Evolutionary conservation across 2,329 filamentous ascomycete genomes (phyloP), one percentile per base, ranked within the genome.

Genomic region (Daldinia sp.): DNA sequence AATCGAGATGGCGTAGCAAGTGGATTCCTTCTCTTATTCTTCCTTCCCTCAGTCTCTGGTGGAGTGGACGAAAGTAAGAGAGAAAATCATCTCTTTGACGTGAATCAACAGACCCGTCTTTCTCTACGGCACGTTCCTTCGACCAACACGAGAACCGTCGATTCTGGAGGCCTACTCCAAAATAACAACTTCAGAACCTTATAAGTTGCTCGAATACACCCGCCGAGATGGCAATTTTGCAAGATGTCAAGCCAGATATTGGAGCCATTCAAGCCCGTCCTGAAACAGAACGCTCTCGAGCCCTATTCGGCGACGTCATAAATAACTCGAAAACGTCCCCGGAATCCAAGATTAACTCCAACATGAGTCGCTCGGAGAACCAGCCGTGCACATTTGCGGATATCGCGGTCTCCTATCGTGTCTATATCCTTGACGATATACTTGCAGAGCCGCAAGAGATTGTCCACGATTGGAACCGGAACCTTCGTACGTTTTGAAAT

Each of bases 401-500:
- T 30, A 50, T 73, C n/a, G 68, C 70, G 3, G 59, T 67, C 21
- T 65, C 63, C 2, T 73, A 73, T 30, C 68, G 71, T n/a, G 51
- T 73, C 43, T 73, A 70, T 49, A 64, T 70, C 15, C 70, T 73
- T 13, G 70, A 72, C 21, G 71, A 73, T 54, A 64, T 72, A 4
- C 67, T 73, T 4, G 69, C 70, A 17, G 71, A 73, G 58, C 71
- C 71, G 5, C 70, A 72, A 34, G 70, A 73, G 58, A 66, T 73
- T 25, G 62, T 68, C 29, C 67, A 72, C 43, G 70, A 73, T 45
- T 71, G 69, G 67, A 61, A 58, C 23, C 64, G 69, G 4, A 68
- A 69, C 30, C 45, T 71, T 19, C 49, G 45, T 48, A 32, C 17
- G 45, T 19, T 19, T 11, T 11, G 25, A 25, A 19, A 2, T 11